Evolutionary conservation across 495 filamentous ascomycete genomes (phyloP).

Genomic region (Pseudoneurospora amorphoporcata): DNA sequence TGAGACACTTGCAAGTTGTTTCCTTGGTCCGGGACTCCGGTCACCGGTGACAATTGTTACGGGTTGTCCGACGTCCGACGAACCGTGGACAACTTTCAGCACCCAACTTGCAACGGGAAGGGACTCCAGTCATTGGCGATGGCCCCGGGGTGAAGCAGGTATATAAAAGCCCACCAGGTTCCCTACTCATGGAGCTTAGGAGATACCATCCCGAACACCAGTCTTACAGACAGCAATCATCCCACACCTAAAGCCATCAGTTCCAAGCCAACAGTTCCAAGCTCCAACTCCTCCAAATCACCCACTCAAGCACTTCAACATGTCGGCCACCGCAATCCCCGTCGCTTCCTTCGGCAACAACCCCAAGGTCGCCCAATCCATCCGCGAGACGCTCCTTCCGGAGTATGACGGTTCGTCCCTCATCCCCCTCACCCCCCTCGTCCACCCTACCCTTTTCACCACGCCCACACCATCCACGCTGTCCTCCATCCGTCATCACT

Average conservation of each 20-base stretch:
- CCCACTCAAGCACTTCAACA: background rate
- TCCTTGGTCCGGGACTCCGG: background rate
- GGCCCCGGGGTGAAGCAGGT: background rate
- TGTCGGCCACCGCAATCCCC: conserved; percentile 9
- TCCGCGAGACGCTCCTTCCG: conserved; percentile 15
- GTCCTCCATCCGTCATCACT: too few species aligned
- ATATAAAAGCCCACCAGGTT: background rate
- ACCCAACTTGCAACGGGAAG: background rate
- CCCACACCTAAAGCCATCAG: background rate
- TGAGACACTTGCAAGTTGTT: background rate
- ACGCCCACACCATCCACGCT: background rate
- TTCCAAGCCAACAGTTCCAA: background rate
- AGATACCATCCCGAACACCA: background rate
- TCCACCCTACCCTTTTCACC: background rate
- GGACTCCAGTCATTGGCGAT: background rate
- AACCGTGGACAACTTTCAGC: background rate
- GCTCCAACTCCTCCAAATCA: background rate
- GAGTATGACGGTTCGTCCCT: conserved; percentile 19
- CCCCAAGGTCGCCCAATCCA: conserved; percentile 9
- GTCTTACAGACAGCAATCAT: background rate
- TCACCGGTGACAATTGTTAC: background rate
- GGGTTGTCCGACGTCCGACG: background rate
- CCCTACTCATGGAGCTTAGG: background rate
- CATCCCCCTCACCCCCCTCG: background rate
- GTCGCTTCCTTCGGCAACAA: conserved; percentile 20